Evolutionary conservation across 306 rosid genomes (phyloP), one percentile per base, ranked within the genome.

Genomic region (Vigna hirtella): DNA sequence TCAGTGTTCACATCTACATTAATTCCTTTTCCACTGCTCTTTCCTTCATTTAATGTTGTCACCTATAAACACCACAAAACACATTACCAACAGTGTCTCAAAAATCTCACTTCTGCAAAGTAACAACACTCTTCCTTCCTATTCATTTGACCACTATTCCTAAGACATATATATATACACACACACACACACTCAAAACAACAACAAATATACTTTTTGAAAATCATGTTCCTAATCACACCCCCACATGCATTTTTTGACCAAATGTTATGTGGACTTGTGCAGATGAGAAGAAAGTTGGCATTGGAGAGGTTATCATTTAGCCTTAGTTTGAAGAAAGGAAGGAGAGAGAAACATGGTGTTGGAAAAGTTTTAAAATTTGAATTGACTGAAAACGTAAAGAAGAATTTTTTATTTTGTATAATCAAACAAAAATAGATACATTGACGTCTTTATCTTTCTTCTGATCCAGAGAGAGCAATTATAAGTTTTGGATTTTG

Each of bases 21-120:
- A 73, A 28, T 74, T 73, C 45, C 1, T 69, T 62, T 11, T 52
- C 64, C 64, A 30, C 9, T 53, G 2, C 5, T 77, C 61, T 74
- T 82, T 34, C 55, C 61, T 17, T 68, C 74, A 47, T 74, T 85
- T 32, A 56, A 67, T 72, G 78, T 76, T 49, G 26, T 38, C 34
- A 72, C 87, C 97, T 91, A 86, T 12, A 16, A 47, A 10, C 14
- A n/a, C 8, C 9, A 62, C 6, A 69, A 51, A 36, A 51, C 67
- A 32, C 50, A 70, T 52, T 9, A 58, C 20, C 49, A 72, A 71
- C 43, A 14, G 63, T 32, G 4, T 11, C 16, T 18, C 10, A 30
- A 3, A 40, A 12, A 10, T 59, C n/a, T 62, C 67, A 62, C 67
- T 62, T 62, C 11, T 61, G 20, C 1, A 15, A 53, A 24, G 64